Percentiles rank a stretch among this genome's conserved stretches.
phyloP scores from a whole-genome alignment of 1,139 yeast genomes.

The Nematodospora anomalae region DNA sequence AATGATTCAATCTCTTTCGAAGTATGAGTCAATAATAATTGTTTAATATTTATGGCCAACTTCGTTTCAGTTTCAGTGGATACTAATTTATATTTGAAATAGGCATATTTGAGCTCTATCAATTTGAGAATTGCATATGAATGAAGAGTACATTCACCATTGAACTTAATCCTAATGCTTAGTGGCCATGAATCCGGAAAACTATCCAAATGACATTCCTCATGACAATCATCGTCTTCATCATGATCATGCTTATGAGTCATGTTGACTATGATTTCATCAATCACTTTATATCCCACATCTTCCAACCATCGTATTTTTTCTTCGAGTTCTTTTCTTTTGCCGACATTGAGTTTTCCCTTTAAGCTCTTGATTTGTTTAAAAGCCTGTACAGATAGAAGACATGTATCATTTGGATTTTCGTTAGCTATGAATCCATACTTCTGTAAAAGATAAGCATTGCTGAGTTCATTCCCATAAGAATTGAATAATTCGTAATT shows the following conservation, averaged over 20 bases:
- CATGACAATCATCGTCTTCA: slow-evolving; percentile 12
- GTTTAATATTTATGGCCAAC: slow-evolving; percentile 10
- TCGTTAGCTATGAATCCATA: slow-evolving; percentile 66
- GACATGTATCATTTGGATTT: slow-evolving; percentile 59
- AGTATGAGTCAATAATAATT: slow-evolving; percentile 14
- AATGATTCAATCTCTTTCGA: slow-evolving; percentile 15
- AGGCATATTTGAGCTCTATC: slow-evolving; percentile 25
- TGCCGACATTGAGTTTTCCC: slow-evolving; percentile 19
- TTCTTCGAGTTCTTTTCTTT: slow-evolving; percentile 34
- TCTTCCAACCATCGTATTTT: slow-evolving; percentile 67
- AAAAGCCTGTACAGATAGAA: slow-evolving; percentile 54
- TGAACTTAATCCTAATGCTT: slow-evolving; percentile 23
- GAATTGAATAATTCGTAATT: slow-evolving; percentile 67
- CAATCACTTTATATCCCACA: slow-evolving; percentile 48
- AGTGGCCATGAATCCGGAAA: slow-evolving; percentile 32
- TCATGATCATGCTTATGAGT: slow-evolving; percentile 17
- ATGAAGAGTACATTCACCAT: slow-evolving; percentile 27
- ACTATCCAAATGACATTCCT: slow-evolving; percentile 19
- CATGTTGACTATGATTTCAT: slow-evolving; percentile 28
- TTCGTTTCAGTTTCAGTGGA: slow-evolving; percentile 9
- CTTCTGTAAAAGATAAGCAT: slow-evolving; percentile 63
- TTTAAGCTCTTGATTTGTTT: slow-evolving; percentile 36
- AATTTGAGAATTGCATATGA: slow-evolving; percentile 28
- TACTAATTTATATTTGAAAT: slow-evolving; percentile 21
- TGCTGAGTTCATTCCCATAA: slow-evolving; percentile 68